Evolutionary conservation across 2,329 filamentous ascomycete genomes (phyloP), one percentile per base, ranked within the genome.

Genomic region (Beauveria bassiana): DNA sequence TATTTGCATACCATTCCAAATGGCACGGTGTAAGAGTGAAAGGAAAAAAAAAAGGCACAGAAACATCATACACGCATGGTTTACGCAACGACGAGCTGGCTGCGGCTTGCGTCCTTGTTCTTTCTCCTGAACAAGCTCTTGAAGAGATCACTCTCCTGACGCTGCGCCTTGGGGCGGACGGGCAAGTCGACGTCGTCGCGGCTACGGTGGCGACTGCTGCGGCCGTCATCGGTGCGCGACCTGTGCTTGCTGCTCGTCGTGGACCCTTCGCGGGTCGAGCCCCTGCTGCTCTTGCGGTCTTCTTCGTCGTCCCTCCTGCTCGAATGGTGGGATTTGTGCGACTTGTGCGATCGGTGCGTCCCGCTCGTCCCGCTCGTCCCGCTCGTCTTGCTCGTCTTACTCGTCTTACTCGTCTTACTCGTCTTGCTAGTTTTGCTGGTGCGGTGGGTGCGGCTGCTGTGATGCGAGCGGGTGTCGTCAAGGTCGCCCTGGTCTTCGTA

Each of bases 91-190:
- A 73, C 71, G 46, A 72, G 61, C 34, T 70, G 70, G 42, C 65
- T 69, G 40, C 71, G 69, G 53, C 72, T 72, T 61, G 75, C 74
- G 43, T 78, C 77, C 68, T 72, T 75, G 24, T 78, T 75, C 71
- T 81, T 81, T 72, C 81, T 84, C 75, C 81, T 82, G 69, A 86
- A 85, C 62, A 86, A 65, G 3, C 77, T 72, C 74, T 84, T 85
- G 64, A 86, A 77, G 81, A 85, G 82, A 68, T 79, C 84, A 46
- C 68, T 72, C 58, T 70, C 70, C 67, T 76, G 78, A 64, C 75
- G 74, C 66, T 80, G 76, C 64, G 75, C 76, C 70, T 79, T 82
- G 10, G 78, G 76, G 46, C 77, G 72, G n/a, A 81, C 64, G 2
- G 78, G 75, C 34, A 74, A 60, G n/a, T 76, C 73, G 53, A 75